These are phyloP conservation scores for Xylariomycetidae sp. DNA, from an alignment of 2,329 filamentous ascomycete species.

Conservation along the genomic window DNA sequence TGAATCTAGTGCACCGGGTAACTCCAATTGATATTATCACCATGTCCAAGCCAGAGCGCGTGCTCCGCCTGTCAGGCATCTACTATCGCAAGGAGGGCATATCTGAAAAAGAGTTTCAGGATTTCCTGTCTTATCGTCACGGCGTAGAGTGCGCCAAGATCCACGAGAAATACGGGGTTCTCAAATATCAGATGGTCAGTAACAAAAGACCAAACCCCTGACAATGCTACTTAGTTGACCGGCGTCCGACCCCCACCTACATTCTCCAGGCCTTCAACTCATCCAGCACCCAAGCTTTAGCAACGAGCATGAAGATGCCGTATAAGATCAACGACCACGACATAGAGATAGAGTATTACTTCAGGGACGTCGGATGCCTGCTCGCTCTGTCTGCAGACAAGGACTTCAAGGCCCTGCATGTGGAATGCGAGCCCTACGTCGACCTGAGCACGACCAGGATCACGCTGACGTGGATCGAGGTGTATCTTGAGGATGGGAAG, in stretches of 20 bases:
- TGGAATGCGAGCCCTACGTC: constrained; percentile 11
- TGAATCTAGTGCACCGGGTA: too few relatives aligned
- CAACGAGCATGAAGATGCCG: constrained; percentile 11
- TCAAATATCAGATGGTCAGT: constrained; percentile 10
- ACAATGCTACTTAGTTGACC: too few relatives aligned
- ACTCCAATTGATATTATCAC: not conserved
- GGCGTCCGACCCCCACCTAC: too few relatives aligned
- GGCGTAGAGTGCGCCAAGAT: constrained; percentile 10
- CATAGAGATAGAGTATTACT: constrained; percentile 15
- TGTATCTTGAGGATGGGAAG: constrained; percentile 11
- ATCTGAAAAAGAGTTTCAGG: constrained; percentile 7
- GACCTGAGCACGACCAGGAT: constrained; percentile 2
- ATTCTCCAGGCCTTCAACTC: constrained; percentile 9
- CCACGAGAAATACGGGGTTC: constrained; percentile 7
- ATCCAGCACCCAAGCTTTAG: constrained; percentile 4
- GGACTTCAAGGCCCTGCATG: constrained; percentile 11
- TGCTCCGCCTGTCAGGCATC: constrained; percentile 3
- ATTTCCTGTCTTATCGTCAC: constrained; percentile 6
- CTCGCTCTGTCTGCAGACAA: constrained; percentile 11
- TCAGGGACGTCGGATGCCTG: constrained; percentile 8
- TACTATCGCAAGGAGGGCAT: constrained; percentile 4
- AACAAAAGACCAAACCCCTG: too few relatives aligned
- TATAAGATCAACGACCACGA: constrained; percentile 10
- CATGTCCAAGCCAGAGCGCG: constrained; percentile 9
- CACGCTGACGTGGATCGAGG: constrained; percentile 11